phyloP scores from a whole-genome alignment of 2,329 filamentous ascomycete species.

The Sporothrix protearum region DNA sequence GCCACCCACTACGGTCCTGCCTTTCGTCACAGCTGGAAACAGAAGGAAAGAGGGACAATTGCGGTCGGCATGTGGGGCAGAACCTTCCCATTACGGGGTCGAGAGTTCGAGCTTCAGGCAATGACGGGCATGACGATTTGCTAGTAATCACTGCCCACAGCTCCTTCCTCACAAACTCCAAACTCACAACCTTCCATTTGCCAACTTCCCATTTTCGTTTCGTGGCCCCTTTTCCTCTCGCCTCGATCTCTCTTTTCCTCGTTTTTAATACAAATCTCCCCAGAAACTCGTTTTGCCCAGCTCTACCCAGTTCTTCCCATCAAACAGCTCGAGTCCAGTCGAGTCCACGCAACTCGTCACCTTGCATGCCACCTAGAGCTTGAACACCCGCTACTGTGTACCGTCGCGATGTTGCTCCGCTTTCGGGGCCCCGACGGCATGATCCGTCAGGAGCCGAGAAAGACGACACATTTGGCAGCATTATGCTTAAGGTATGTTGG shows the following conservation, averaged over 20 bases:
- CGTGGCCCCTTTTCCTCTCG: neutral
- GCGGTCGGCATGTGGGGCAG: neutral
- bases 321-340: neutral
- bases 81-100: neutral
- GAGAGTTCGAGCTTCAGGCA: slow-evolving; percentile 18
- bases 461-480: slow-evolving; percentile 65
- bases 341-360: neutral
- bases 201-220: neutral
- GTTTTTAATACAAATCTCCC: neutral
- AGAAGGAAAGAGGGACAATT: slow-evolving; percentile 10
- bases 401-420: slow-evolving; percentile 68
- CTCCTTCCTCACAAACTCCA: slow-evolving; percentile 11
- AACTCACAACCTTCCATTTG: neutral
- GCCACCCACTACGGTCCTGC: neutral
- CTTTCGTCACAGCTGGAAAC: slow-evolving; percentile 1
- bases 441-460: slow-evolving; percentile 78
- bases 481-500: slow-evolving; percentile 49
- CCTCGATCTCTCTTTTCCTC: neutral
- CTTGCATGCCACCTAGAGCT: neutral
- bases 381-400: neutral
- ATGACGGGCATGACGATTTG: slow-evolving; percentile 25
- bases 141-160: neutral
- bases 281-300: neutral
- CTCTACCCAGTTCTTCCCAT: neutral
- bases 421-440: slow-evolving; percentile 91